Evolutionary conservation across 2,329 filamentous ascomycete species (phyloP).

Genomic region (Trichoderma semiorbis): DNA sequence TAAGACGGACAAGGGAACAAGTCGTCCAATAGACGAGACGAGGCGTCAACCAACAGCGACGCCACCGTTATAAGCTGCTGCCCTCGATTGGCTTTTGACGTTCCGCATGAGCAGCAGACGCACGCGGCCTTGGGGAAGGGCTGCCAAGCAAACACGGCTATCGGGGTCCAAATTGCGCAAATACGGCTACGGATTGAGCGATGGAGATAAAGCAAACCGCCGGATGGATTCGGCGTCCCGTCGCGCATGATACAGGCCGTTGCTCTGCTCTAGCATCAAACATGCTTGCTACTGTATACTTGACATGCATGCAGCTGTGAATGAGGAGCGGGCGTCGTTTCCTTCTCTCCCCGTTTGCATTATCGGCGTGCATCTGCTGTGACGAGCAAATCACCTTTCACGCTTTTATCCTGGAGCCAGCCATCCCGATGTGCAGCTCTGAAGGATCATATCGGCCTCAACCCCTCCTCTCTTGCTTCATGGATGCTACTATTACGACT

Average conservation of each 20-base stretch:
- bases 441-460: not conserved
- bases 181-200: slow-evolving; percentile 1
- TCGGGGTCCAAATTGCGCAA: slow-evolving; percentile 13
- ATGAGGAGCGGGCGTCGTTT: not conserved
- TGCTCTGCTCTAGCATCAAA: not conserved
- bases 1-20: not conserved
- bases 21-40: not conserved
- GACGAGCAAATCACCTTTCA: not conserved
- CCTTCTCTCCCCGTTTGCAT: not conserved
- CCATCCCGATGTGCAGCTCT: not conserved
- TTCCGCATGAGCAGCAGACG: not conserved
- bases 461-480: not conserved
- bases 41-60: slow-evolving; percentile 13
- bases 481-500: not conserved
- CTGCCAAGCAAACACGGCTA: not conserved
- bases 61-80: not conserved
- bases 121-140: not conserved
- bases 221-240: not conserved
- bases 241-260: not conserved
- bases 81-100: not conserved
- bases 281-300: not conserved
- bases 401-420: not conserved
- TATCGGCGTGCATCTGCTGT: not conserved
- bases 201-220: slow-evolving; percentile 10
- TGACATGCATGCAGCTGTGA: not conserved